These are phyloP conservation scores for Synchytrium microbalum DNA, from an alignment of 371 early-diverging fungal genomes.

Conservation along the genomic window DNA sequence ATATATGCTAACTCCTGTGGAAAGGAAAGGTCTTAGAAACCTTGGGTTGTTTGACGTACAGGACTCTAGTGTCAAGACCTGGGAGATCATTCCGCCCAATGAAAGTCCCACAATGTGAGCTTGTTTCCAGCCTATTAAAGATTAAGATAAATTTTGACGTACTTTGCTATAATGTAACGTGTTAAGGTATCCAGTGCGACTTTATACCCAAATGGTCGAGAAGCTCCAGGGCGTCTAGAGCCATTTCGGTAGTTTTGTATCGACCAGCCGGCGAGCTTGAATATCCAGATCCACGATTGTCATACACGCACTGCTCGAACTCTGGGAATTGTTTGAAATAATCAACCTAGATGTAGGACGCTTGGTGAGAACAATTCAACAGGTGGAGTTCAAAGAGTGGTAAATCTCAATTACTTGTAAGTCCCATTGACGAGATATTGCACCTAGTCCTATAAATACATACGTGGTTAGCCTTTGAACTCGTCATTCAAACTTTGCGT, in stretches of 20 bases:
- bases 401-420: background rate
- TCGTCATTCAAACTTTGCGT: background rate
- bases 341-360: background rate
- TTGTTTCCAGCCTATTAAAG: constrained; percentile 13
- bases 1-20: constrained; percentile 21
- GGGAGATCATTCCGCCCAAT: constrained; percentile 11
- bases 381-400: background rate
- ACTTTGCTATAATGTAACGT: no score
- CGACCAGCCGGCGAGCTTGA: background rate
- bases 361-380: background rate
- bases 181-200: no score
- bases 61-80: background rate
- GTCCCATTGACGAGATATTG: background rate
- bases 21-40: no score
- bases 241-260: constrained; percentile 57
- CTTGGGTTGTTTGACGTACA: constrained; percentile 15
- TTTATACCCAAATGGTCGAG: constrained; percentile 60
- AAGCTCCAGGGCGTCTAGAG: constrained; percentile 53
- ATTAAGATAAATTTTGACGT: no score
- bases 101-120: constrained; percentile 16
- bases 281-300: constrained; percentile 1
- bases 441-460: background rate
- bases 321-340: background rate
- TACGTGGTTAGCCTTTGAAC: background rate
- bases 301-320: constrained; percentile 3